These are phyloP conservation scores for Vitis vinifera DNA, from an alignment of 164 flowering plant genomes.

Conservation along the genomic window DNA sequence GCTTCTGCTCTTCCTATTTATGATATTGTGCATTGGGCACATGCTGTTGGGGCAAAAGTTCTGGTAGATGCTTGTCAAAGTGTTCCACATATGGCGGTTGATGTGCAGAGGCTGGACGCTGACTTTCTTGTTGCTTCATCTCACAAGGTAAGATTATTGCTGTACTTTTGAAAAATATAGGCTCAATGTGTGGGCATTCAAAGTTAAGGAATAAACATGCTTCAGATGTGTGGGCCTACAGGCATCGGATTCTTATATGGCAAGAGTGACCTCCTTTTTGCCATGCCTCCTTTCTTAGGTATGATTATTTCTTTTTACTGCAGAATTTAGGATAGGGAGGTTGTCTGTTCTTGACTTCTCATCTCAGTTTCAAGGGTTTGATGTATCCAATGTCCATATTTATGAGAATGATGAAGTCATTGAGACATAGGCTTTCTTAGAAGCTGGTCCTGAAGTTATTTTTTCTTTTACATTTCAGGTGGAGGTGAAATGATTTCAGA, in stretches of 20 bases:
- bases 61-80: slow-evolving; percentile 99
- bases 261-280: slow-evolving; percentile 58
- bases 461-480: slow-evolving; percentile 39
- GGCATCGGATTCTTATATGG: slow-evolving; percentile 98
- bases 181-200: slow-evolving; percentile 10
- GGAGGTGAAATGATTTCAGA: slow-evolving; percentile 99
- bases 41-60: slow-evolving; percentile 87
- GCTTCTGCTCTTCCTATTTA: slow-evolving; percentile 86
- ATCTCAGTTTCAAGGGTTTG: neutral
- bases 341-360: neutral
- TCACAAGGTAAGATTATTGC: slow-evolving; percentile 74
- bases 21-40: slow-evolving; percentile 77
- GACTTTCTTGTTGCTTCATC: slow-evolving; percentile 99
- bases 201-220: slow-evolving; percentile 59
- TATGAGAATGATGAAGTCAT: neutral
- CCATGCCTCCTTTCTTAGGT: slow-evolving; percentile 97
- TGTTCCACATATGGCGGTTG: slow-evolving; percentile 97
- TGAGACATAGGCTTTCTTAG: neutral
- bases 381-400: neutral
- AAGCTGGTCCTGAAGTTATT: neutral
- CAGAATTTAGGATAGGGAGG: neutral
- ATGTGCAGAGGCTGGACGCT: slow-evolving; percentile 73
- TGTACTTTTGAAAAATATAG: neutral
- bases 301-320: slow-evolving; percentile 7
- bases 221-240: slow-evolving; percentile 99